Percentiles rank a stretch among this genome's conserved stretches.
These are phyloP conservation scores for Tolypocladium cylindrosporum DNA, from an alignment of 2,329 filamentous ascomycete genomes.

Conservation along the genomic window DNA sequence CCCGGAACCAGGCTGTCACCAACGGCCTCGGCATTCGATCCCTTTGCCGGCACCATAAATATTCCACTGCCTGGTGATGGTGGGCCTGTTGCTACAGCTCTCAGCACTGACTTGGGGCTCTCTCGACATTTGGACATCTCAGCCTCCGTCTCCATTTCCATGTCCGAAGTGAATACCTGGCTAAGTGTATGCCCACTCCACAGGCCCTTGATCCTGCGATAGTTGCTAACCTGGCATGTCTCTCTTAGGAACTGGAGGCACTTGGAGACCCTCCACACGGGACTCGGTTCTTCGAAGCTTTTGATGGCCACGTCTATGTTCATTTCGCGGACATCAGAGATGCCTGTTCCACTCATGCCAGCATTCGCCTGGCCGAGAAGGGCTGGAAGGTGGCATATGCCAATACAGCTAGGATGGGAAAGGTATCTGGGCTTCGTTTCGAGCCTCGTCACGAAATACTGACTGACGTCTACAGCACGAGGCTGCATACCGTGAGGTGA, in stretches of 20 bases:
- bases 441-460: background rate
- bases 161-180: slow-evolving; percentile 30
- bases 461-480: background rate
- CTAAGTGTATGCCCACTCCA: slow-evolving; percentile 29
- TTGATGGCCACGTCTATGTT: slow-evolving; percentile 36
- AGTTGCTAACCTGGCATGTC: slow-evolving; percentile 4
- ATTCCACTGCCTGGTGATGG: slow-evolving; percentile 10
- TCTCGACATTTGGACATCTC: slow-evolving; percentile 35
- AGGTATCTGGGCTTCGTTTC: background rate
- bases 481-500: background rate
- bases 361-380: slow-evolving; percentile 29
- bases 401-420: background rate
- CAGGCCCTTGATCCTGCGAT: background rate
- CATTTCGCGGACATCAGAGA: slow-evolving; percentile 53
- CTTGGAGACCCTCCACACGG: slow-evolving; percentile 25
- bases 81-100: slow-evolving; percentile 18
- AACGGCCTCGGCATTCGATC: slow-evolving; percentile 52
- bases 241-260: slow-evolving; percentile 26
- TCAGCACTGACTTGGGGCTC: slow-evolving; percentile 36
- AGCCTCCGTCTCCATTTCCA: slow-evolving; percentile 17
- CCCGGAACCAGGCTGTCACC: slow-evolving; percentile 45
- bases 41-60: slow-evolving; percentile 17
- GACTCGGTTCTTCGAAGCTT: slow-evolving; percentile 22
- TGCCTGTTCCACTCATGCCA: slow-evolving; percentile 38
- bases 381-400: slow-evolving; percentile 30